These are phyloP conservation scores for Xylaria multiplex DNA, from an alignment of 2,329 filamentous ascomycete genomes.

Conservation along the genomic window DNA sequence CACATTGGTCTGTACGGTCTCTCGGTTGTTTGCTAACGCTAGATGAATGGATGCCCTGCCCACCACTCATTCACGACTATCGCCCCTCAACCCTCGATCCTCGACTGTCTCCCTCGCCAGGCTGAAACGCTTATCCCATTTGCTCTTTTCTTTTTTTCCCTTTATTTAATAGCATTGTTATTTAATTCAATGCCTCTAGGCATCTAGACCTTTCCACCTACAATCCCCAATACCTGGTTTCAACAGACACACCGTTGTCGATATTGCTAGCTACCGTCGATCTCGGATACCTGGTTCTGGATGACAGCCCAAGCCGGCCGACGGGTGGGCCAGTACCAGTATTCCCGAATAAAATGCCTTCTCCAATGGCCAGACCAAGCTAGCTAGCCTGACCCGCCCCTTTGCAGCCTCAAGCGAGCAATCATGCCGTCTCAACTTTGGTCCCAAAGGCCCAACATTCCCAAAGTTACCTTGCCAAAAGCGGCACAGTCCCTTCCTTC, in stretches of 20 bases:
- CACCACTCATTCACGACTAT: background rate
- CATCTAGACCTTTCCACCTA: background rate
- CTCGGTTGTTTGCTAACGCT: background rate
- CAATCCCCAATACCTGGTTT: background rate
- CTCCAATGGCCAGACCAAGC: background rate
- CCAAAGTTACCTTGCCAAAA: conserved; percentile 22
- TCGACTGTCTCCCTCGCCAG: no score
- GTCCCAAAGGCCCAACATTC: conserved; percentile 1
- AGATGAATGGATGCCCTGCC: background rate
- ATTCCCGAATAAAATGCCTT: conserved; percentile 11
- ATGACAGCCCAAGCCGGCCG: conserved; percentile 15
- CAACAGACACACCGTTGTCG: background rate
- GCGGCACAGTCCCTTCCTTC: conserved; percentile 17
- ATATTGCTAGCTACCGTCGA: background rate
- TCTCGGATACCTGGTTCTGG: conserved; percentile 24
- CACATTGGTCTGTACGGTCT: no score
- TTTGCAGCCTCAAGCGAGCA: conserved; percentile 10
- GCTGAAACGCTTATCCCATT: background rate
- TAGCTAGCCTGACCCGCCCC: background rate
- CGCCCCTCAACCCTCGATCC: background rate
- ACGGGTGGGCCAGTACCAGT: conserved; percentile 4
- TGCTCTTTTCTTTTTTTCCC: background rate
- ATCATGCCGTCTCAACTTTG: background rate
- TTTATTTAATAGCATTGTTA: background rate
- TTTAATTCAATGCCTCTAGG: no score